Evolutionary conservation across 208 protist genomes (phyloP), one percentile per base, ranked within the genome.

Genomic region (Leishmania aethiopica): DNA sequence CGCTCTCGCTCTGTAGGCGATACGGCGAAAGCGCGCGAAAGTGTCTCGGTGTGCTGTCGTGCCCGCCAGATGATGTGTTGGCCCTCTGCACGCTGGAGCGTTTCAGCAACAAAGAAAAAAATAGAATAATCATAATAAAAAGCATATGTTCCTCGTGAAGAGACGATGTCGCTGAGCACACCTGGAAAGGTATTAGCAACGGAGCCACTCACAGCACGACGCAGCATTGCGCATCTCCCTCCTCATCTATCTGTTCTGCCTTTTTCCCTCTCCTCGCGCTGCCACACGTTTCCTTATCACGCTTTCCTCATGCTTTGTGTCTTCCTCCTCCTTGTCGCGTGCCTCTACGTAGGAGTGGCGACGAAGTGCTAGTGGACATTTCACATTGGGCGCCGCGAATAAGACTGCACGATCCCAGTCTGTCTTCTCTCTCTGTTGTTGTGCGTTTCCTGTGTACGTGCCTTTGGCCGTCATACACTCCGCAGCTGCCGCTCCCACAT

Each of bases 231-330:
- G 28, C 25, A 51, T 74, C 28, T 51, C 45, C 11, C n/a, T 37
- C 45, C 42, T 37, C 70, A 55, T 37, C 10, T 74, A 35, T 69
- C 28, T 25, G 7, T 32, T 19, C 25, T 62, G 7, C 57, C 8
- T 22, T 40, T 25, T 69, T 69, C 17, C 32, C 3, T 42, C 62
- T 69, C 32, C 4, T 69, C 15, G 62, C 62, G 32, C 32, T 69
- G 32, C 62, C 28, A 74, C 45, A 51, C 37, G 28, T 28, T 19
- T 28, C 11, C 45, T 2, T 19, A 7, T 60, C 22, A 37, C 47
- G 8, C 47, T 74, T 25, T 81, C 51, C 15, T 80, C 53, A 53
- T 84, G 7, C 37, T 75, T 47, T 35, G 42, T 40, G n/a, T 37
- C 32, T 77, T 83, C 53, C 66, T 64, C 40, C 62, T 7, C 32